Evolutionary conservation across 2,329 filamentous ascomycete species (phyloP).

Genomic region (Fragosphaeria purpurea): DNA sequence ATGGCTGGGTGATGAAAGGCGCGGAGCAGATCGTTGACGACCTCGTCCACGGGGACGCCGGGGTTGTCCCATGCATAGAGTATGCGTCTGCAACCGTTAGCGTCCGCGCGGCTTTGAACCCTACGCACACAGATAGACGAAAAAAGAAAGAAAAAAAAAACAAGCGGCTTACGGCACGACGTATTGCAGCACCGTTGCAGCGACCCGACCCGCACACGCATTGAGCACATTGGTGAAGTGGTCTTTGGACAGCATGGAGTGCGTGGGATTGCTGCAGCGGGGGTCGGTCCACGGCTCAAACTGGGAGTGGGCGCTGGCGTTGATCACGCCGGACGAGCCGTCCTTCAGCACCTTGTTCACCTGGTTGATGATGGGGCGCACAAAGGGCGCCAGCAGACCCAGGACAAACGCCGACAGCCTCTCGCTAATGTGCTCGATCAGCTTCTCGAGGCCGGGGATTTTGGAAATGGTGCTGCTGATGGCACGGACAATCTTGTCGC

Average conservation of each 20-base stretch:
- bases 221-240: conserved; percentile 75
- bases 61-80: conserved; percentile 91
- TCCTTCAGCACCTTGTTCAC: conserved; percentile 78
- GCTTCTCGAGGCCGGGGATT: conserved; percentile 77
- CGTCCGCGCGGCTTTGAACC: no score
- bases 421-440: conserved; percentile 92
- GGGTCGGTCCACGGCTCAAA: conserved; percentile 73
- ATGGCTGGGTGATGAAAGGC: conserved; percentile 88
- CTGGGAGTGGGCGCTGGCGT: conserved; percentile 61
- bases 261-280: conserved; percentile 65
- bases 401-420: conserved; percentile 86
- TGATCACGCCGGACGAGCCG: conserved; percentile 64
- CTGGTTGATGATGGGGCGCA: conserved; percentile 81
- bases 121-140: background rate
- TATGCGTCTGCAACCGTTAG: conserved; percentile 44
- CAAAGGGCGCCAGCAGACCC: conserved; percentile 80
- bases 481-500: conserved; percentile 83
- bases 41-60: conserved; percentile 70
- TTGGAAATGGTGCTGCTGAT: conserved; percentile 82
- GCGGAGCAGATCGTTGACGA: conserved; percentile 68
- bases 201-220: conserved; percentile 64
- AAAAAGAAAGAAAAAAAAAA: background rate
- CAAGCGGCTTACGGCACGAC: conserved; percentile 56
- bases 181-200: conserved; percentile 71
- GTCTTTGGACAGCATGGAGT: conserved; percentile 76